Base-by-base conservation (phyloP, 768 basidiomycete genomes). In the Rhodotorula taiwanensis region DNA sequence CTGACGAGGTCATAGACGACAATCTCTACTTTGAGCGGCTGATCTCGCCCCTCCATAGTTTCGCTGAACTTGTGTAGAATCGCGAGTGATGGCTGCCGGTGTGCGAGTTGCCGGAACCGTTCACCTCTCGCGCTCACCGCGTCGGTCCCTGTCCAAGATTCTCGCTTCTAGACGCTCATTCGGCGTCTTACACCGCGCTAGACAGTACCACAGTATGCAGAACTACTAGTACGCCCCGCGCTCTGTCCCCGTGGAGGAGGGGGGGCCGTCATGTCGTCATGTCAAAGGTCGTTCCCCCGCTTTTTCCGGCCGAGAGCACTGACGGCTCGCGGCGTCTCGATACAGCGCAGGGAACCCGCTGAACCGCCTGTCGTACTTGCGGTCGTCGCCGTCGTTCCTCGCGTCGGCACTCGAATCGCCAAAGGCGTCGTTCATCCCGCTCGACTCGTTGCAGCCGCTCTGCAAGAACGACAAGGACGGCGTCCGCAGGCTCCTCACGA, bases 341-440 rank as follows among this genome's bases (percentile, higher is more conserved):
- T 14, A n/a, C 55, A 67, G 66, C 34, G 59, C 67, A 0, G 67
- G 60, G 1, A 69, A 69, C 51, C 76, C 77, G 11, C 70, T 78
- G 45, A 78, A 77, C 69, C 70, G 78, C 39, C 64, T 78, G 25
- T 75, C 75, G 2, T 78, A 77, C 70, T 88, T 58, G 83, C 86
- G 47, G 76, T 89, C 83, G 5, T 89, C 87, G 20, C 81, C 83
- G 33, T 74, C 81, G 13, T 89, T 92, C 76, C 80, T 97, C 52
- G 88, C 89, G 61, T 79, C 84, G 25, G 79, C 91, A 69, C 77
- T 86, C 42, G 74, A 72, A 21, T 79, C 82, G 18, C 81, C 83
- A 0, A 73, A 82, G 5, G 82, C 90, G 1, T 79, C 81, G 50
- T 97, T 93, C 48, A 36, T 72, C 86, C 74, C 94, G 45, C 67